phyloP scores from a whole-genome alignment of 176 grass and related monocot genomes.

The Tillandsia leiboldiana region DNA sequence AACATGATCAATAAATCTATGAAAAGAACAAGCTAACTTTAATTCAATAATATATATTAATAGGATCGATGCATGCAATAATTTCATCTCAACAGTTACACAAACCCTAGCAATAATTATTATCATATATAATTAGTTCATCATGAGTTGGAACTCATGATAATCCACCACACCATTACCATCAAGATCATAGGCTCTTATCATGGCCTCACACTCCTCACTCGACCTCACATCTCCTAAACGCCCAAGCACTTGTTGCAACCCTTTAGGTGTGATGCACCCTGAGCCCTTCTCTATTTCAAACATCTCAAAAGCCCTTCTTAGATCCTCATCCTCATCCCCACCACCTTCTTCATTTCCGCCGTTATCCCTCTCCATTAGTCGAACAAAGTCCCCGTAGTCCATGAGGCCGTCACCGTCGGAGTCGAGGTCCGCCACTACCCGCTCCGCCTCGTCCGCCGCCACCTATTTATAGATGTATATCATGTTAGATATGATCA shows the following conservation, averaged over 20 bases:
- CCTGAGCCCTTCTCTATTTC: slow-evolving; percentile 14
- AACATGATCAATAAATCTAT: too few relatives aligned
- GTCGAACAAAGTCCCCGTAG: slow-evolving; percentile 9
- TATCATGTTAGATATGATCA: too few relatives aligned
- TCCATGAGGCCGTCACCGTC: slow-evolving; percentile 15
- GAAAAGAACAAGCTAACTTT: not conserved
- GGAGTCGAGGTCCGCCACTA: slow-evolving; percentile 6
- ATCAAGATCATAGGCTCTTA: slow-evolving; percentile 9
- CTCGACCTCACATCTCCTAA: not conserved
- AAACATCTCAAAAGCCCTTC: slow-evolving; percentile 15
- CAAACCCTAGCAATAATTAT: not conserved
- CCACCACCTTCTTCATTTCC: not conserved
- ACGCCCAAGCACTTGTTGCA: slow-evolving; percentile 4
- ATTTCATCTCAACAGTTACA: not conserved
- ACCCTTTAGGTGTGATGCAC: not conserved
- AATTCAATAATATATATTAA: not conserved
- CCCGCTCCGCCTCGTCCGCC: not conserved
- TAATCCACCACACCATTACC: slow-evolving; percentile 11
- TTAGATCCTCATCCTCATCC: not conserved
- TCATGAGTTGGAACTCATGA: slow-evolving; percentile 14
- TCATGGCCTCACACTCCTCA: slow-evolving; percentile 9
- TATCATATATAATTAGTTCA: not conserved
- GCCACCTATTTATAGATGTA: not conserved
- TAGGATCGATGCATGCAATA: not conserved
- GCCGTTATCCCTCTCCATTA: not conserved